These are phyloP conservation scores for Acanthamoeba castellanii DNA, from an alignment of 208 protist genomes.

Conservation along the genomic window DNA sequence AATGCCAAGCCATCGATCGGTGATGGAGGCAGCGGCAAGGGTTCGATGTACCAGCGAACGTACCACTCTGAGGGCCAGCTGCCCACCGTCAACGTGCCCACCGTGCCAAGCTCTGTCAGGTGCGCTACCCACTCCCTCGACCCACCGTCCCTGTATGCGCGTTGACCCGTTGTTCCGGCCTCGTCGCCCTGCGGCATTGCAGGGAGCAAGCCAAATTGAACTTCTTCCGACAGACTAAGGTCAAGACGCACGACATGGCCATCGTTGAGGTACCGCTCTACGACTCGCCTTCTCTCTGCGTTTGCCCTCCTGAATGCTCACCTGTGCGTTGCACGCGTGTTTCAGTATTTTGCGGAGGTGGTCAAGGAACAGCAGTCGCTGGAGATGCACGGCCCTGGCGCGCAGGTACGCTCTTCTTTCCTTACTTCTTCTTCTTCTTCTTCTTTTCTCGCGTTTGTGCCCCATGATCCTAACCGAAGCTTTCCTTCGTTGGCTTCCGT, in stretches of 20 bases:
- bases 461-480: not conserved
- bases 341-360: constrained; percentile 70
- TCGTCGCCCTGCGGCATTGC: too few relatives aligned
- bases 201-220: constrained; percentile 11
- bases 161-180: too few relatives aligned
- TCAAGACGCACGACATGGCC: constrained; percentile 41
- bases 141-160: too few relatives aligned
- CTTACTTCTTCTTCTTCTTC: not conserved
- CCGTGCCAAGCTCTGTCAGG: not conserved
- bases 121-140: not conserved
- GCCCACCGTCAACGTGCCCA: not conserved
- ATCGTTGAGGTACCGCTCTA: constrained; percentile 62
- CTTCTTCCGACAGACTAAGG: constrained; percentile 61
- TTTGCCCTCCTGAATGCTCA: too few relatives aligned
- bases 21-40: too few relatives aligned
- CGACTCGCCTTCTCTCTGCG: too few relatives aligned
- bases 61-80: constrained; percentile 35
- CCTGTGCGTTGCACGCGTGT: not conserved
- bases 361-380: constrained; percentile 71
- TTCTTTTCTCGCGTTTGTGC: not conserved
- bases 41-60: not conserved
- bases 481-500: not conserved
- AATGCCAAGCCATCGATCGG: too few relatives aligned
- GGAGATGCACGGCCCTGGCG: constrained; percentile 61
- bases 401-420: constrained; percentile 9